Percentiles rank a stretch among this genome's conserved stretches.
These are phyloP conservation scores for Pichia sp. DNA, from an alignment of 1,139 yeast genomes.

Conservation along the genomic window DNA sequence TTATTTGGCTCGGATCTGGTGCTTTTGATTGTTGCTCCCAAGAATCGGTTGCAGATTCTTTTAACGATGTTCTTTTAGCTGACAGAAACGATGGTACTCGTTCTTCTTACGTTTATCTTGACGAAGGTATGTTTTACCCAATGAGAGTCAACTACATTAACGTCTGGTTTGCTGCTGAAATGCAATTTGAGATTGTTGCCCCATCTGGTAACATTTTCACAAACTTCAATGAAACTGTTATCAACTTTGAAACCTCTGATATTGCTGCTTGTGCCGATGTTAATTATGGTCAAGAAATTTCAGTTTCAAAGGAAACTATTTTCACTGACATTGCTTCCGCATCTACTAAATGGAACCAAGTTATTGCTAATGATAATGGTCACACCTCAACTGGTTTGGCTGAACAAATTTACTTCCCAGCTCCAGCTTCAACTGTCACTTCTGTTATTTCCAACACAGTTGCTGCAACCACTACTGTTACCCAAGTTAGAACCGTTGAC, in stretches of 20 bases:
- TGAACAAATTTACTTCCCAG: constrained; percentile 6
- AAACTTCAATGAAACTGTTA: constrained; percentile 1
- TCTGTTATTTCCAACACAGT: constrained; percentile 2
- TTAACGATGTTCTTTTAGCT: not conserved
- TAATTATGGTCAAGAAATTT: constrained; percentile 1
- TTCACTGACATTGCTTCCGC: not conserved
- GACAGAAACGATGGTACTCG: not conserved
- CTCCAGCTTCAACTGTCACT: constrained; percentile 5
- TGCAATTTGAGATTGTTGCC: constrained; percentile 11
- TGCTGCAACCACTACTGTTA: constrained; percentile 4
- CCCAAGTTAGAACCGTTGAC: constrained; percentile 1
- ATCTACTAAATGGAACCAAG: constrained; percentile 6
- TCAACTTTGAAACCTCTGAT: constrained; percentile 1
- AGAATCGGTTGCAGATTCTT: not conserved
- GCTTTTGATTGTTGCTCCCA: constrained; percentile 24
- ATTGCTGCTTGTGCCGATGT: constrained; percentile 2
- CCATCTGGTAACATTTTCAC: constrained; percentile 12
- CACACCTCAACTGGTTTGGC: constrained; percentile 12
- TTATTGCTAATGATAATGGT: constrained; percentile 27
- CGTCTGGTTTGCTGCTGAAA: constrained; percentile 1
- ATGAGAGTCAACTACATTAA: constrained; percentile 1
- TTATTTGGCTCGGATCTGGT: constrained; percentile 19
- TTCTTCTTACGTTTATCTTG: constrained; percentile 2
- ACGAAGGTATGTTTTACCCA: constrained; percentile 3
- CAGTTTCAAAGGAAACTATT: not conserved